Conservation (phyloP, 441 rosid genomes). For the Aquilaria agallochum region DNA sequence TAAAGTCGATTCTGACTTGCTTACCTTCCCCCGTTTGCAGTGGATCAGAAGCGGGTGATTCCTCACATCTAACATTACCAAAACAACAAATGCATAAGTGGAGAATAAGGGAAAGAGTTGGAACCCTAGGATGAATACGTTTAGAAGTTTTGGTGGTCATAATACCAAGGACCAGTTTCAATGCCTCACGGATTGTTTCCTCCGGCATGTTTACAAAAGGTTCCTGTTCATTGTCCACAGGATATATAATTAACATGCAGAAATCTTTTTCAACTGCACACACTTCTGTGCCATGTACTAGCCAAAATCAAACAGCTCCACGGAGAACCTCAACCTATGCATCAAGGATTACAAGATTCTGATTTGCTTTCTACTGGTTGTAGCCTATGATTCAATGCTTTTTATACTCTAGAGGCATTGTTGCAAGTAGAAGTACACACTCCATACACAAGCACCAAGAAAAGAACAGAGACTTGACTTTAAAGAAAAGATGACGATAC, state of each 20-base stretch:
- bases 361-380: too few species aligned
- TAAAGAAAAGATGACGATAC: too few species aligned
- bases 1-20: neutral
- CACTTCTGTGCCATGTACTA: too few species aligned
- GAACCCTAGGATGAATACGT: neutral
- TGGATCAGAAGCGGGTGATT: constrained; percentile 64
- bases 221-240: constrained; percentile 37
- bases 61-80: constrained; percentile 32
- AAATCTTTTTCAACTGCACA: too few species aligned
- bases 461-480: too few species aligned
- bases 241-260: constrained; percentile 4
- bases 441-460: too few species aligned
- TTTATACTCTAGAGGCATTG: too few species aligned
- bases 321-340: too few species aligned
- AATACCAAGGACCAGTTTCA: constrained; percentile 68
- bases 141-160: neutral
- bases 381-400: too few species aligned
- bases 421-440: too few species aligned
- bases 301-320: too few species aligned
- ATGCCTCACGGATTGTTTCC: constrained; percentile 68
- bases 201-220: constrained; percentile 79
- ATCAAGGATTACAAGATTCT: too few species aligned
- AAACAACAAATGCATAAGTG: neutral
- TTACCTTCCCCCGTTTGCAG: constrained; percentile 72
- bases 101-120: constrained; percentile 1